Base-by-base conservation (phyloP, 345 rosid genomes). In the Eutrema heterophyllum region DNA sequence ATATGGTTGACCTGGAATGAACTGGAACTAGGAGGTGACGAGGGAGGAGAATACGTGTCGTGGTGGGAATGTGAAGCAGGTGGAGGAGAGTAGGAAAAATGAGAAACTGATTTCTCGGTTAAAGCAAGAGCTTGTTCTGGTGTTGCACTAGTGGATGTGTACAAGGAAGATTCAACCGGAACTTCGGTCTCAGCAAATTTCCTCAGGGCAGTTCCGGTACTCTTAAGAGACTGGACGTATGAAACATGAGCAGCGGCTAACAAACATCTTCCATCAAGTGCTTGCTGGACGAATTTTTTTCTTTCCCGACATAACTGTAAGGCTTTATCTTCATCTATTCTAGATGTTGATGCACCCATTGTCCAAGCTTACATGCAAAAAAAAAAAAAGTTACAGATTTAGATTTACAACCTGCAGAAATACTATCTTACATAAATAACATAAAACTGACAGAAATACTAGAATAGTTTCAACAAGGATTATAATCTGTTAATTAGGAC, bases 221-320 rank as follows among this genome's bases (percentile, higher is more conserved):
- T 92, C 77, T 73, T 87, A 36, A 95, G 83, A 11, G 94, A 86
- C 71, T 90, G 88, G 14, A 95, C 82, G 64, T 87, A 95, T 16
- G 84, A 74, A 58, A 86, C 77, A 45, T 95, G 99, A 72, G 97
- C 83, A 35, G 91, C 88, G 4, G 96, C 96, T 46, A 95, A 82
- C 54, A 88, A 84, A 72, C 92, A 90, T 76, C 98, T 83, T 14
- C 98, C 99, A 83, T 95, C 94, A 5, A 95, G 96, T 39, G 98
- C 96, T 82, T 90, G 98, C 76, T 84, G 78, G 13, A 95, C 89
- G 64, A 77, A 88, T 64, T 89, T 92, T 82, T 84, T 95, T 77
- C 99, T 87, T 62, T 90, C 98, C 6, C 94, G 84, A 79, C 99
- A 95, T 67, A 95, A 84, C 81, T 80, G 88, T 82, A 95, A 79